Evolutionary conservation across 495 filamentous ascomycete genomes (phyloP), one percentile per base, ranked within the genome.

Genomic region (Aspergillus sclerotioniger): DNA sequence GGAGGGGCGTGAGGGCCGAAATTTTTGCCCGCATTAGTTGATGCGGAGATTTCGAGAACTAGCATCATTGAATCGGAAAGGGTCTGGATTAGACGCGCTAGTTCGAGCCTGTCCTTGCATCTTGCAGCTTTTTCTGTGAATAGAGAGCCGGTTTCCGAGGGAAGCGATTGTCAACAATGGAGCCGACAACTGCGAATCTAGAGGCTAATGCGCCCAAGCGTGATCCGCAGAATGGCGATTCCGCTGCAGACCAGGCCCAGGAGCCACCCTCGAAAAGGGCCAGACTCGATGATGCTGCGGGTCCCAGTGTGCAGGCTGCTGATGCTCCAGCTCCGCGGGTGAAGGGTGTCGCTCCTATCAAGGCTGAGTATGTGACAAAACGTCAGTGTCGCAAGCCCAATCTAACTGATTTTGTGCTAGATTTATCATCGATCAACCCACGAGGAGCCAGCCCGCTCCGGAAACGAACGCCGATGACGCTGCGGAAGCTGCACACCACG

Each of bases 301-400:
- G 39, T 6, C 8, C 66, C 6, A 37, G 74, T 62, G 70, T 71
- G 49, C 32, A 57, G 58, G 49, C 51, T 54, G 58, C 54, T 13
- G 53, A 59, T 15, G 32, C 17, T 20, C 37, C 47, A n/a, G 9
- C 19, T 67, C 62, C 82, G 75, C 70, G 80, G 60, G 54, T 77
- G 44, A 83, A 83, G 66, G 93, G 92, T 31, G 80, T 93, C 57
- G 91, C 91, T 32, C 82, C 85, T 1, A 87, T 98, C 65, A 96
- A 96, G 71, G 65, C 82, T 57, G 92, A 97, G 90, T 96, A 73
- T 69, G 84, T 72, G 13, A 44, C 31, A n/a, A 35, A 3, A 28
- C 20, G 3, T n/a, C n/a, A n/a, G n/a, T 47, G 12, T 9, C 16
- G n/a, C 45, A 33, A 28, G 39, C 48, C 25, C n/a, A 49, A 57